Evolutionary conservation across 352 stramenopile genomes (phyloP).

Genomic region (Globisporangium paroecandrum): DNA sequence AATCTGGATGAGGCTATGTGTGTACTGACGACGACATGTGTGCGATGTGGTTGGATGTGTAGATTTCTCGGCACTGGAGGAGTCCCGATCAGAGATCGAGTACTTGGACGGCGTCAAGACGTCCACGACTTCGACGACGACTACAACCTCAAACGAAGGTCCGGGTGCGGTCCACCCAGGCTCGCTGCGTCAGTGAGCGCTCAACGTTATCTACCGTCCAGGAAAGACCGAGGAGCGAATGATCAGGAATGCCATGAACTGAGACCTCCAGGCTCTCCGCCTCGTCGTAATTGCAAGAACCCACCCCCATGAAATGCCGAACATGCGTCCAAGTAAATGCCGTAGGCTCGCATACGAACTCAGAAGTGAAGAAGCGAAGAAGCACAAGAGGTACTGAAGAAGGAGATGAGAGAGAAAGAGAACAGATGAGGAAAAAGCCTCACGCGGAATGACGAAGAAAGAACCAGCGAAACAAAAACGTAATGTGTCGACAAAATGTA

Average conservation of each 20-base stretch:
- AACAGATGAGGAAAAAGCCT: background rate
- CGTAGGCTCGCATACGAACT: constrained; percentile 1
- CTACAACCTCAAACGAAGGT: constrained; percentile 3
- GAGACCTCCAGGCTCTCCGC: background rate
- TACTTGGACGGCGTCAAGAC: constrained; percentile 41
- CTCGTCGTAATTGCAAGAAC: background rate
- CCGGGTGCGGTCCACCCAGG: constrained; percentile 32
- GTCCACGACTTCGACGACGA: constrained; percentile 10
- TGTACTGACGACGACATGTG: background rate
- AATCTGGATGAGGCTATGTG: background rate
- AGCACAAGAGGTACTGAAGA: background rate
- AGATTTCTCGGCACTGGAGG: constrained; percentile 64
- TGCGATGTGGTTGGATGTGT: background rate
- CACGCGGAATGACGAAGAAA: background rate
- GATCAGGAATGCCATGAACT: background rate
- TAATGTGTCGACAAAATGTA: constrained; percentile 12
- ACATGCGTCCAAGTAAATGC: constrained; percentile 7
- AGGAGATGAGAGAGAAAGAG: background rate
- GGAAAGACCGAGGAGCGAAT: background rate
- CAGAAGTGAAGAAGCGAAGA: background rate
- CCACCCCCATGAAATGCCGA: background rate
- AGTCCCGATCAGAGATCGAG: constrained; percentile 50
- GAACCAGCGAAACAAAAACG: background rate
- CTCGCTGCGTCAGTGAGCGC: constrained; percentile 1
- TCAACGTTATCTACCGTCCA: background rate